phyloP scores from a whole-genome alignment of 139 green algal species.

The Penium margaritaceum region DNA sequence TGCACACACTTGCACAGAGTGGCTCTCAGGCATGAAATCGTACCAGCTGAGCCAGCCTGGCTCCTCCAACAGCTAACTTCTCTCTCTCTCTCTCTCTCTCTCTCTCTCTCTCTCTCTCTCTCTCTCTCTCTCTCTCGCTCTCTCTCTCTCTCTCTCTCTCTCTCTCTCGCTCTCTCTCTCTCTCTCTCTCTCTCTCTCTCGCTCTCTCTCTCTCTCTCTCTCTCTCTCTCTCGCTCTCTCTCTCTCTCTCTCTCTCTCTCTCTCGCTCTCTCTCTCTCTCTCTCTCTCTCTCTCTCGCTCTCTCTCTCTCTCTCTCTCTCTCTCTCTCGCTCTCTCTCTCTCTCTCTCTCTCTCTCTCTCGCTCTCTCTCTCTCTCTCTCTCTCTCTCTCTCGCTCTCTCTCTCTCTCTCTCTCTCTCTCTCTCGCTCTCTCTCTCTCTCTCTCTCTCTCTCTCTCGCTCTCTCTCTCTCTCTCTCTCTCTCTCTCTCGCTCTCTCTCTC shows the following conservation, averaged over 20 bases:
- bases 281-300: background rate
- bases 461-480: too few relatives aligned
- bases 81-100: conserved; percentile 11
- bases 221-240: conserved; percentile 1
- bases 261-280: conserved; percentile 1
- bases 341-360: background rate
- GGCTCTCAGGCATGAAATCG: too few relatives aligned
- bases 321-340: conserved; percentile 3
- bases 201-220: conserved; percentile 1
- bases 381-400: conserved; percentile 3
- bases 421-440: too few relatives aligned
- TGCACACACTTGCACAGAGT: too few relatives aligned
- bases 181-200: conserved; percentile 3
- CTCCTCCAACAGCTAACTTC: too few relatives aligned
- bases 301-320: conserved; percentile 3
- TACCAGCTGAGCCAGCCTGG: too few relatives aligned
- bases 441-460: too few relatives aligned
- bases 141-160: conserved; percentile 11
- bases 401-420: background rate
- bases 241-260: conserved; percentile 1
- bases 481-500: too few relatives aligned
- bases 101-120: conserved; percentile 11
- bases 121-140: conserved; percentile 8
- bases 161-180: background rate
- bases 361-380: conserved; percentile 2